Evolutionary conservation across 805 yeast species (phyloP).

Genomic region (Barnettozyma botsteinii): DNA sequence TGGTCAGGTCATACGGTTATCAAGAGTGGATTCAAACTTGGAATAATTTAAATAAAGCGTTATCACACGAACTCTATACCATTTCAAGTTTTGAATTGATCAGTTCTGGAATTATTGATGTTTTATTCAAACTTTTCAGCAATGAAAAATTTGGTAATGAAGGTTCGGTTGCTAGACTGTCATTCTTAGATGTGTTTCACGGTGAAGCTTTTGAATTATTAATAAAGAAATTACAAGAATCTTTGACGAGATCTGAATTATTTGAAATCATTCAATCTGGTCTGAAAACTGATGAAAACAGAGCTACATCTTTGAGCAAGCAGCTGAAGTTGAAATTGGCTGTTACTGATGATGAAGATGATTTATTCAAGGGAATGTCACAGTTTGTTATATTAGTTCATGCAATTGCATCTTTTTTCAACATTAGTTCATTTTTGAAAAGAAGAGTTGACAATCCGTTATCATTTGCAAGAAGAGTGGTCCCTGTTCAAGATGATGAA

Average conservation of each 20-base stretch:
- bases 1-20: conserved; percentile 13
- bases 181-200: conserved; percentile 38
- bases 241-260: conserved; percentile 65
- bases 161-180: conserved; percentile 32
- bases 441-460: conserved; percentile 29
- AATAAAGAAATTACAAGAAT: conserved; percentile 61
- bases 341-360: conserved; percentile 29
- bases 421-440: conserved; percentile 39
- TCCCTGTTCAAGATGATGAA: not conserved
- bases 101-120: conserved; percentile 56
- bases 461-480: conserved; percentile 18
- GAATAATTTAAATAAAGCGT: conserved; percentile 31
- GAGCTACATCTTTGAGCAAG: conserved; percentile 60
- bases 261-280: conserved; percentile 53
- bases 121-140: conserved; percentile 33
- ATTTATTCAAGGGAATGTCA: conserved; percentile 22
- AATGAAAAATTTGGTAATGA: conserved; percentile 22
- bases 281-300: conserved; percentile 31
- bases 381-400: conserved; percentile 38
- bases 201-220: conserved; percentile 38
- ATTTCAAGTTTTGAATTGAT: conserved; percentile 74
- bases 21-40: conserved; percentile 32
- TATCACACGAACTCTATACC: conserved; percentile 26
- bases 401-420: conserved; percentile 45
- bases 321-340: conserved; percentile 58